These are phyloP conservation scores for Aspergillus sparsus DNA, from an alignment of 495 filamentous ascomycete species.

Conservation along the genomic window DNA sequence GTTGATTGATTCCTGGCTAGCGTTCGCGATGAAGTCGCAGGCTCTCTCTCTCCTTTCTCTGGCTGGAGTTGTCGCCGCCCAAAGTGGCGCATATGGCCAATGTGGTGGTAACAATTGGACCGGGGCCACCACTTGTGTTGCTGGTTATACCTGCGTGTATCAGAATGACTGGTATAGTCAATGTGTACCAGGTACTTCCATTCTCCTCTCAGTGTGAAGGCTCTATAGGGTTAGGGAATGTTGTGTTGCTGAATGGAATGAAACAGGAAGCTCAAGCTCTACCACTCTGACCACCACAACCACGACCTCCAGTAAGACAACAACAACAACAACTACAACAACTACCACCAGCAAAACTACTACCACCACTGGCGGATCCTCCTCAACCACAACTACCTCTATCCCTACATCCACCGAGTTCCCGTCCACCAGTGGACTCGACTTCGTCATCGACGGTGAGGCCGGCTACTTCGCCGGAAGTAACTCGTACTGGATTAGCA, in stretches of 20 bases:
- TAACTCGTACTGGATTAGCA: slow-evolving; percentile 75
- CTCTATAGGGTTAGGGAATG: no score
- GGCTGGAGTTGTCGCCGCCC: slow-evolving; percentile 27
- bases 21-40: not conserved
- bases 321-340: slow-evolving; percentile 17
- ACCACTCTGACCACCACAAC: slow-evolving; percentile 13
- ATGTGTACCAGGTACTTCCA: slow-evolving; percentile 31
- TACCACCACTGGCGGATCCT: not conserved
- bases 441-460: slow-evolving; percentile 62
- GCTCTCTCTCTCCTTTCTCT: slow-evolving; percentile 21
- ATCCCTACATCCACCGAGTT: slow-evolving; percentile 11
- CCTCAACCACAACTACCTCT: slow-evolving; percentile 2
- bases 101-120: slow-evolving; percentile 37
- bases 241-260: not conserved
- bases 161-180: slow-evolving; percentile 44
- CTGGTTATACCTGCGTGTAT: slow-evolving; percentile 35
- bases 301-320: slow-evolving; percentile 17
- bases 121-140: slow-evolving; percentile 30
- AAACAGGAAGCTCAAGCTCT: slow-evolving; percentile 3
- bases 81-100: slow-evolving; percentile 36
- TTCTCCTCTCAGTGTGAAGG: not conserved
- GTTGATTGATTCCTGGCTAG: not conserved
- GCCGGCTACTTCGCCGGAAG: slow-evolving; percentile 67
- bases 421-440: slow-evolving; percentile 13
- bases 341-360: slow-evolving; percentile 15